These are phyloP conservation scores for Oidiodendron maius DNA, from an alignment of 495 filamentous ascomycete species.

Conservation along the genomic window DNA sequence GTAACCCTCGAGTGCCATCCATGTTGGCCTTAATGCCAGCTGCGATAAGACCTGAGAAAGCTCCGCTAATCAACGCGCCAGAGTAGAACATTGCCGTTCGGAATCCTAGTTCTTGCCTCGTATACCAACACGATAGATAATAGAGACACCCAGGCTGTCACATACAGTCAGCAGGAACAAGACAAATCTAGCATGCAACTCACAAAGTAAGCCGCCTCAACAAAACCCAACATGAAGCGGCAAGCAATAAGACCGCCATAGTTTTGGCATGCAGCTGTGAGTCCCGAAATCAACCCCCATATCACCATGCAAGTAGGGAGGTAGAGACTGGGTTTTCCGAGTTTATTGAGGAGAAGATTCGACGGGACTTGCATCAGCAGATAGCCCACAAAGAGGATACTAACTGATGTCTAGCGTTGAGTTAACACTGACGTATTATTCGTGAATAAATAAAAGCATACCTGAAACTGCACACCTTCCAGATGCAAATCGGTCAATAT, in stretches of 20 bases:
- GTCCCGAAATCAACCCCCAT: constrained; percentile 68
- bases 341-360: constrained; percentile 53
- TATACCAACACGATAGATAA: constrained; percentile 53
- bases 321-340: constrained; percentile 56
- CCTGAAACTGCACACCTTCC: constrained; percentile 40
- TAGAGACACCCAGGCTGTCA: constrained; percentile 36
- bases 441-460: constrained; percentile 11
- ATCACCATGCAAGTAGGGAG: constrained; percentile 58
- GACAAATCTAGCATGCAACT: constrained; percentile 29
- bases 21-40: constrained; percentile 47
- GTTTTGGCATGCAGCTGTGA: constrained; percentile 51
- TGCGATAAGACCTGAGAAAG: constrained; percentile 58
- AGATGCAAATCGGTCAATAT: constrained; percentile 41
- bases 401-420: constrained; percentile 24
- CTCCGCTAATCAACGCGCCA: constrained; percentile 55
- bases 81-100: constrained; percentile 58
- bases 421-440: no score
- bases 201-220: constrained; percentile 44
- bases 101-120: constrained; percentile 40
- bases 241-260: constrained; percentile 57
- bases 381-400: constrained; percentile 35
- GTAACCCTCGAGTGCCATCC: constrained; percentile 37
- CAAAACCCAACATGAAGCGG: constrained; percentile 68
- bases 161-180: constrained; percentile 36
- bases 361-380: constrained; percentile 41